A percentile compares a stretch with the other conserved stretches of the same genome.
phyloP scores from a whole-genome alignment of 192 early-diverging fungal species.

The Funneliformis geosporum region DNA sequence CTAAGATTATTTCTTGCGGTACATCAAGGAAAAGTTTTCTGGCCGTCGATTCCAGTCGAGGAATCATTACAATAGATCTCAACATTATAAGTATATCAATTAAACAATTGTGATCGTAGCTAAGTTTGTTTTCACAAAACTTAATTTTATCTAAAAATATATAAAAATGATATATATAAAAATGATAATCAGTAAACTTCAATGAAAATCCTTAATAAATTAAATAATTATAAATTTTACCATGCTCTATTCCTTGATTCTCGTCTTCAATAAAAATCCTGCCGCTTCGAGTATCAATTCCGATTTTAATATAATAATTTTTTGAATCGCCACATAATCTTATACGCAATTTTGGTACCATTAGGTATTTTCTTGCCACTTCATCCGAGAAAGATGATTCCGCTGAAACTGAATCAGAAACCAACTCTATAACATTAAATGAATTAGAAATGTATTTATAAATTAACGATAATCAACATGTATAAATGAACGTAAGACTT shows the following conservation, averaged over 20 bases:
- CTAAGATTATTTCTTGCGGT: background rate
- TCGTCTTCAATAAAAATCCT: slow-evolving; percentile 15
- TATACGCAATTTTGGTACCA: background rate
- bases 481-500: background rate
- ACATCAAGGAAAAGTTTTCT: slow-evolving; percentile 1
- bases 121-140: background rate
- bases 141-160: background rate
- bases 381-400: background rate
- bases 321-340: background rate
- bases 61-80: background rate
- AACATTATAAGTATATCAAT: background rate
- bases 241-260: background rate
- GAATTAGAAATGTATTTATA: background rate
- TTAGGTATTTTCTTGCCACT: slow-evolving; percentile 17
- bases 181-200: too few species aligned
- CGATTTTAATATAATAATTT: background rate
- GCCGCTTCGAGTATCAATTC: slow-evolving; percentile 16
- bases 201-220: background rate
- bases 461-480: background rate
- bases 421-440: background rate
- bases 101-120: background rate
- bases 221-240: too few species aligned
- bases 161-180: background rate
- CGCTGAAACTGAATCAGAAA: background rate
- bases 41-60: slow-evolving; percentile 14